These are phyloP conservation scores for Cutaneotrichosporon sp. DNA, from an alignment of 1,284 basidiomycete species.

Conservation along the genomic window DNA sequence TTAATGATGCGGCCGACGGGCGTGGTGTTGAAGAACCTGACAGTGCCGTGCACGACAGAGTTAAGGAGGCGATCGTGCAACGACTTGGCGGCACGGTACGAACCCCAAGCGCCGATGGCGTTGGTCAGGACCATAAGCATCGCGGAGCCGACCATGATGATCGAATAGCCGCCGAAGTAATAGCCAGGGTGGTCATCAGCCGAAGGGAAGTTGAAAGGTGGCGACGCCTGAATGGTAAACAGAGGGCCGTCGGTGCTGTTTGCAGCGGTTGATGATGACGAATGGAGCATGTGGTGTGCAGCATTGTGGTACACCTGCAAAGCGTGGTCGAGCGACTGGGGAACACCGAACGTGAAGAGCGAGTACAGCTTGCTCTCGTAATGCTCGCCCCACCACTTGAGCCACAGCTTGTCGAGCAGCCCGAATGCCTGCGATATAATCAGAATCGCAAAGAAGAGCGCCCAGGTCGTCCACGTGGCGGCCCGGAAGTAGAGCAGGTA, in stretches of 20 bases:
- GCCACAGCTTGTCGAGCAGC: slow-evolving; percentile 61
- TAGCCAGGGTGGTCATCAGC: slow-evolving; percentile 51
- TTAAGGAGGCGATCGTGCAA: slow-evolving; percentile 48
- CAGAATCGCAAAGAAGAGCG: slow-evolving; percentile 39
- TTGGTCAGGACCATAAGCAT: slow-evolving; percentile 43
- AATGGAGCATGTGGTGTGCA: slow-evolving; percentile 36
- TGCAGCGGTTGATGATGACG: slow-evolving; percentile 9
- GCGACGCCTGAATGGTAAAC: slow-evolving; percentile 13
- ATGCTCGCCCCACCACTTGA: slow-evolving; percentile 61
- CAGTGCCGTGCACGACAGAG: slow-evolving; percentile 39
- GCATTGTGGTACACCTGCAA: slow-evolving; percentile 21
- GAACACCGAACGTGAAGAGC: slow-evolving; percentile 22
- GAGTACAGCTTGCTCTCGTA: slow-evolving; percentile 34
- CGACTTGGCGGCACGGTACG: slow-evolving; percentile 57
- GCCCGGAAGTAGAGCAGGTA: slow-evolving; percentile 71
- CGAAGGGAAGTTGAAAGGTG: slow-evolving; percentile 31
- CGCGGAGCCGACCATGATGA: slow-evolving; percentile 39
- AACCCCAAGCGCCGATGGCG: slow-evolving; percentile 52
- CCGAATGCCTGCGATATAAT: slow-evolving; percentile 57
- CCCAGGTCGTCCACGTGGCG: slow-evolving; percentile 49
- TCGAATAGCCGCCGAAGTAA: slow-evolving; percentile 53
- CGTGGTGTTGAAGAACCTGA: slow-evolving; percentile 52
- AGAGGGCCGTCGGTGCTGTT: slow-evolving; percentile 2
- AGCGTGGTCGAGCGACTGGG: slow-evolving; percentile 15
- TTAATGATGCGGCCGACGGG: slow-evolving; percentile 66